Evolutionary conservation across 2,329 filamentous ascomycete genomes (phyloP), one percentile per base, ranked within the genome.

Genomic region (Penicillium sp.): DNA sequence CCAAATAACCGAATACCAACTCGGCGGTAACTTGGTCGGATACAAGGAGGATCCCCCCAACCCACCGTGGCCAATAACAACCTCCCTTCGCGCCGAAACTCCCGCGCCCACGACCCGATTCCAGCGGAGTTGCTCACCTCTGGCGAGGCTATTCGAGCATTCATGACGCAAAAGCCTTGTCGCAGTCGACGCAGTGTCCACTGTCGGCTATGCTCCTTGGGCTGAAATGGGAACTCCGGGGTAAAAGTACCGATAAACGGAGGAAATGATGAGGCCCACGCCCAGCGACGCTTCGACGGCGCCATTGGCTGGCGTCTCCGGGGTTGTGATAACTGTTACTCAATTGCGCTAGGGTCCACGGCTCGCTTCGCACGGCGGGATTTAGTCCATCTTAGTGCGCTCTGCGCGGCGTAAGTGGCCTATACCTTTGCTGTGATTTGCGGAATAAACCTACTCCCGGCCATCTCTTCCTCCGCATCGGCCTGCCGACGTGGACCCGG

Each of bases 191-290:
- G 31, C 31, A 31, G 31, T 31, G 31, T 31, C 31, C 31, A 13
- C 39, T 27, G 40, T 37, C 50, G 11, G 53, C 33, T 35, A 31
- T 13, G 10, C 13, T 14, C 51, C 16, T 58, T 50, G 58, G 62
- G 51, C 54, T 55, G 50, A 40, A n/a, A 54, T 35, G 24, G 18
- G 31, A 62, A 62, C 56, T 65, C 59, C 51, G 61, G 62, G 63
- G 60, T 60, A 60, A 56, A 66, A 67, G 56, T 64, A 62, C 58
- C 65, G 65, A 64, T 61, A 59, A 56, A 60, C 65, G 65, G 65
- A 67, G 61, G 57, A 47, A 46, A 53, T n/a, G 10, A 22, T 13
- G 36, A 43, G 40, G 31, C 19, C 22, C 31, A 31, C 49, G 7
- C 19, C 9, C 14, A 6, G 49, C 14, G 31, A 39, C 13, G 50